Conservation (phyloP, 2,329 filamentous ascomycete species). For the Trichoderma sp. region DNA sequence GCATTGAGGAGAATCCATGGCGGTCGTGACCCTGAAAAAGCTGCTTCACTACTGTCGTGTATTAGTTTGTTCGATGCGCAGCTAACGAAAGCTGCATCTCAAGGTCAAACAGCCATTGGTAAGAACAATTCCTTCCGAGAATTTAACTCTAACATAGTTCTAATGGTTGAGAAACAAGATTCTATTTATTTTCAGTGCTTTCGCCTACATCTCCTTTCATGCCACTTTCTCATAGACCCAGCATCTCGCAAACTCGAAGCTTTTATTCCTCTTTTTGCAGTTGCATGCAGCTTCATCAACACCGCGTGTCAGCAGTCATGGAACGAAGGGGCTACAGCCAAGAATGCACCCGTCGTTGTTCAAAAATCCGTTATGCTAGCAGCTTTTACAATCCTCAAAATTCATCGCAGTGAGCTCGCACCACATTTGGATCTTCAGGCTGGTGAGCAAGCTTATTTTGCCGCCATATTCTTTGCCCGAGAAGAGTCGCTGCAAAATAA, state of each 20-base stretch:
- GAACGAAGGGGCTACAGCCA: not conserved
- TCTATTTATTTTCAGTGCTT: conserved; percentile 1
- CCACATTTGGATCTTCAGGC: conserved; percentile 41
- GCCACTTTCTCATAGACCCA: not conserved
- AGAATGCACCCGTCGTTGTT: not conserved
- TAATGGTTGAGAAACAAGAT: not conserved
- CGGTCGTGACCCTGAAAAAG: not conserved
- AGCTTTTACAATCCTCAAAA: conserved; percentile 49
- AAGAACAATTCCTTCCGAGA: not conserved
- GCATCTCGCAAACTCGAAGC: conserved; percentile 11
- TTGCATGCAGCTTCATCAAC: not conserved
- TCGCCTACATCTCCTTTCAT: conserved; percentile 6
- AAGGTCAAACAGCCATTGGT: conserved; percentile 3
- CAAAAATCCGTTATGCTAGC: conserved; percentile 41
- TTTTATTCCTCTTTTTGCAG: not conserved
- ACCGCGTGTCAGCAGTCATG: not conserved
- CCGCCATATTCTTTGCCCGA: not conserved
- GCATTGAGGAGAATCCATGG: not conserved
- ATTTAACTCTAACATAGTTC: not conserved
- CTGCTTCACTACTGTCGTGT: not conserved
- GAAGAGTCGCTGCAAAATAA: conserved; percentile 40
- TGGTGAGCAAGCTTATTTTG: conserved; percentile 38
- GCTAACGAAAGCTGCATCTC: not conserved
- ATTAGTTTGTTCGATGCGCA: conserved; percentile 11
- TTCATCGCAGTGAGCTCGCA: conserved; percentile 48